Evolutionary conservation across 2,329 filamentous ascomycete species (phyloP).

Genomic region (Colletotrichum orbiculare): DNA sequence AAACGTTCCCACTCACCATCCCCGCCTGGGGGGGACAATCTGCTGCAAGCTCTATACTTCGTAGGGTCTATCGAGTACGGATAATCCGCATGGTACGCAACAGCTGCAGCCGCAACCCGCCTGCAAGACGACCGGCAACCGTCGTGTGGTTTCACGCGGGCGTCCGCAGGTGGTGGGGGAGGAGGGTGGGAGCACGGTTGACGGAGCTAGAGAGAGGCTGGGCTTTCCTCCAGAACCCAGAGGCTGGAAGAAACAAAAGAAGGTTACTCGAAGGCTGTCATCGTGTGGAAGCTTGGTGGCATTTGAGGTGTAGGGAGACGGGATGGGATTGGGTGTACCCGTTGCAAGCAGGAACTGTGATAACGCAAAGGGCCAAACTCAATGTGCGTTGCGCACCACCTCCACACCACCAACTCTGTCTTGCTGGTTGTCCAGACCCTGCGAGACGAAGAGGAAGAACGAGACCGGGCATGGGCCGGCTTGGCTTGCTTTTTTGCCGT

Average conservation of each 20-base stretch:
- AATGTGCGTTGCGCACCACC: conserved; percentile 6
- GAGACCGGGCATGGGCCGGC: conserved; percentile 17
- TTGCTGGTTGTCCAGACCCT: conserved; percentile 18
- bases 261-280: conserved; percentile 24
- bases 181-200: conserved; percentile 3
- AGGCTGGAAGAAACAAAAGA: conserved; percentile 31
- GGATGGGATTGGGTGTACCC: conserved; percentile 20
- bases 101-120: not conserved
- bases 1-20: no score
- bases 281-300: conserved; percentile 25
- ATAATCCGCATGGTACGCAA: no score
- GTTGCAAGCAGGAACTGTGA: conserved; percentile 9
- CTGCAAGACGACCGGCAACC: not conserved
- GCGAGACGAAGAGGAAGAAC: not conserved
- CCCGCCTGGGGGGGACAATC: no score
- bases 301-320: conserved; percentile 27
- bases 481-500: not conserved
- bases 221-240: not conserved
- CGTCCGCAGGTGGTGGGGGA: conserved; percentile 9
- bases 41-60: no score
- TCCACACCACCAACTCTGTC: conserved; percentile 24
- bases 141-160: conserved; percentile 28
- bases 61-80: no score
- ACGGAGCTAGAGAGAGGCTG: conserved; percentile 14
- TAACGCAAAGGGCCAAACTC: conserved; percentile 16